Conservation (phyloP, 2,329 filamentous ascomycete species). For the Fusarium sp. region DNA sequence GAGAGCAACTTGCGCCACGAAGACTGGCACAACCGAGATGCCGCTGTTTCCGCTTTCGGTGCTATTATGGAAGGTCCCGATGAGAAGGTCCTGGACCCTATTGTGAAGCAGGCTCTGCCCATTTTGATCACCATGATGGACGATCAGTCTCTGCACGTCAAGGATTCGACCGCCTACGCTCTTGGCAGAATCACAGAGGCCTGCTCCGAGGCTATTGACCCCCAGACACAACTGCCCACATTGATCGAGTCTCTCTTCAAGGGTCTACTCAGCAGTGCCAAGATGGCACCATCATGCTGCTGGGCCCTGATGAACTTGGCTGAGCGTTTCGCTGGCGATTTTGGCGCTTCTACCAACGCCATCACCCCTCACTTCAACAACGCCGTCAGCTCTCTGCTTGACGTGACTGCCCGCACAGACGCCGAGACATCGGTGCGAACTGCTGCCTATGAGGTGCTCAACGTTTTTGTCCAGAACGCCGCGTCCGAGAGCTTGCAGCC, state of each 20-base stretch:
- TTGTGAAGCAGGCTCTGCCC: constrained; percentile 94
- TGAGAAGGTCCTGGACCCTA: constrained; percentile 88
- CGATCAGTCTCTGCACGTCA: constrained; percentile 87
- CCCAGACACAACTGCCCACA: constrained; percentile 81
- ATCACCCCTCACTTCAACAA: constrained; percentile 93
- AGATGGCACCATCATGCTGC: constrained; percentile 98
- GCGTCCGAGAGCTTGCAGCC: constrained; percentile 85
- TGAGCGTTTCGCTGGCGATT: constrained; percentile 91
- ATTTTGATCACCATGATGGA: constrained; percentile 94
- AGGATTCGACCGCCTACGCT: constrained; percentile 95
- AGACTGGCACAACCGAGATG: constrained; percentile 95
- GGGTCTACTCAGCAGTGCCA: constrained; percentile 88
- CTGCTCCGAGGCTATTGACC: constrained; percentile 91
- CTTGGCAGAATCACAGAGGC: constrained; percentile 95
- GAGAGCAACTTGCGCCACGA: constrained; percentile 89
- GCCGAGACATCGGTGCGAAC: constrained; percentile 91
- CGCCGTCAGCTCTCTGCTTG: constrained; percentile 85
- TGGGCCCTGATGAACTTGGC: constrained; percentile 99
- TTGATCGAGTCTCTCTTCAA: constrained; percentile 90
- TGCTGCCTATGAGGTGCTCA: constrained; percentile 96
- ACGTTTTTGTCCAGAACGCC: constrained; percentile 91
- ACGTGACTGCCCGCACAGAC: constrained; percentile 84
- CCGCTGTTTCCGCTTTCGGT: constrained; percentile 95
- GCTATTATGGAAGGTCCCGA: constrained; percentile 99
- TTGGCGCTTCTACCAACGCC: constrained; percentile 80